Conservation (phyloP, 768 basidiomycete species). For the Filobasidium floriforme region DNA sequence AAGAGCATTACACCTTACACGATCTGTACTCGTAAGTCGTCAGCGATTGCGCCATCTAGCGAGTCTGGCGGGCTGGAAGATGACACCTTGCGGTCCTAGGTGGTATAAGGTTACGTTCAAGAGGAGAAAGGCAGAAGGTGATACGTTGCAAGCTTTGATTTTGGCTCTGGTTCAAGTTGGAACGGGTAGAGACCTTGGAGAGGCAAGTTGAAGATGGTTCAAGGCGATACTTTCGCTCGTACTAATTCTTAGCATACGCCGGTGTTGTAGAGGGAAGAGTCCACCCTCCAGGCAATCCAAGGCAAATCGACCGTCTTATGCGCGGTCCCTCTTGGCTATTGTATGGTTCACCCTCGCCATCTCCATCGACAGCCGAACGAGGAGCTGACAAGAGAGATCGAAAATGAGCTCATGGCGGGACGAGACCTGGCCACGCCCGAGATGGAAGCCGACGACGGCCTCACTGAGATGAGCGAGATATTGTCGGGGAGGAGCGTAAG, state of each 20-base stretch:
- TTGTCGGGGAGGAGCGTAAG: neutral
- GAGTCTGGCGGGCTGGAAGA: too few relatives aligned
- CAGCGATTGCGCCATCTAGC: neutral
- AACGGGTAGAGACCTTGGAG: constrained; percentile 1
- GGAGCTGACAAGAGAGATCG: too few relatives aligned
- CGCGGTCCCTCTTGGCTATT: neutral
- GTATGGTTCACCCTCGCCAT: neutral
- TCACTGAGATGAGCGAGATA: neutral
- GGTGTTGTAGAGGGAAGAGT: neutral
- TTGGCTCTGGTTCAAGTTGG: constrained; percentile 2
- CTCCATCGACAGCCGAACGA: neutral
- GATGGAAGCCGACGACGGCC: too few relatives aligned
- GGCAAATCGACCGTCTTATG: neutral
- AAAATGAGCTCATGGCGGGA: too few relatives aligned
- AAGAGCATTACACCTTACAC: constrained; percentile 8
- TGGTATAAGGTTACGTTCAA: constrained; percentile 11
- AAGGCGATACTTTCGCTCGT: too few relatives aligned
- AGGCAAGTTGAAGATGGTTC: neutral
- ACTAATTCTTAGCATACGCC: neutral
- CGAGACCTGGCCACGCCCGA: too few relatives aligned
- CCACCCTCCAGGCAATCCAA: neutral
- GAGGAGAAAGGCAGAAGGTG: neutral
- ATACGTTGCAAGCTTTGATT: constrained; percentile 5
- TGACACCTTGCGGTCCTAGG: neutral
- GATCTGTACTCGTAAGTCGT: constrained; percentile 5